Base-by-base conservation (phyloP, 257 asterid species). In the Fraxinus excelsior region DNA sequence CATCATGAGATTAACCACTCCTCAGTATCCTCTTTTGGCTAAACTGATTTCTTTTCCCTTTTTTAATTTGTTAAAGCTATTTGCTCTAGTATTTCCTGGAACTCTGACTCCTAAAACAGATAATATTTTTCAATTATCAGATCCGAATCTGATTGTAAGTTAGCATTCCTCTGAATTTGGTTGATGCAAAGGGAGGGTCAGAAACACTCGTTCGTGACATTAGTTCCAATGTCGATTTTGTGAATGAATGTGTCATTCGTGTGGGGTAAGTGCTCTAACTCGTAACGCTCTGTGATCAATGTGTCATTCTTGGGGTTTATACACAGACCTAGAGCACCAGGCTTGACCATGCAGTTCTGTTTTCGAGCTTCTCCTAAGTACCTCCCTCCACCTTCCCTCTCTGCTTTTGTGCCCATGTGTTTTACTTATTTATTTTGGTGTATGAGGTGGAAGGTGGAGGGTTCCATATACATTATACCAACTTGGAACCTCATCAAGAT, bases 131-230 rank as follows among this genome's bases (percentile, higher is more conserved):
- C 31, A 74, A 18, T 28, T 56, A 53, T 28, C 23, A 32, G 11
- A 37, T 58, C 71, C 40, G 26, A 67, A 37, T 51, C 0, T 35
- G 25, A 65, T 66, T 72, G 29, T 64, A 65, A 51, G 12, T 72
- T 21, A 51, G n/a, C 68, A 49, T 31, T 37, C 75, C 74, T 37
- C 32, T 74, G 79, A 74, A 73, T 71, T 49, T 68, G 76, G 67
- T 75, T 42, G 74, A 76, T 37, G 83, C 56, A 75, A 75, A 75
- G 37, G 80, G 76, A 49, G 58, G 65, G 37, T 75, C 87, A 0
- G 80, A 87, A 75, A 87, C 87, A 18, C 78, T 80, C 56, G 79
- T 85, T 86, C 88, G 82, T 80, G 90, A 79, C 44, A 73, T 86
- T 21, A 87, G 85, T 40, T 81, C 86, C 34, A 79, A 80, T 79